Evolutionary conservation across 2,329 filamentous ascomycete species (phyloP).

Genomic region (Rosellinia necatrix): DNA sequence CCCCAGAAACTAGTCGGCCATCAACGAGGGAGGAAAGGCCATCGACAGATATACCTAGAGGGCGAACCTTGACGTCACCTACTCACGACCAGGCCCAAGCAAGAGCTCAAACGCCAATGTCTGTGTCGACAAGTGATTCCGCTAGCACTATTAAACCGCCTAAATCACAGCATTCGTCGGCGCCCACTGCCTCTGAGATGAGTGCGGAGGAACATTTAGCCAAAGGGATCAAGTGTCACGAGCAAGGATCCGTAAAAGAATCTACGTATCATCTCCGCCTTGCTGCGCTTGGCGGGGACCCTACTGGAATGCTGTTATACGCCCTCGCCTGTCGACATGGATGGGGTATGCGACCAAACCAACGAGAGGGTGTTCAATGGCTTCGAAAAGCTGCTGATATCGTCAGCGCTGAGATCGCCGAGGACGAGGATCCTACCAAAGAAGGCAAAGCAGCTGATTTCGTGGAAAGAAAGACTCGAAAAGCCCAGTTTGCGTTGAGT

Average conservation of each 20-base stretch:
- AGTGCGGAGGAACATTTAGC: slow-evolving; percentile 86
- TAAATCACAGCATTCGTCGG: slow-evolving; percentile 50
- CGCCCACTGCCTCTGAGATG: slow-evolving; percentile 68
- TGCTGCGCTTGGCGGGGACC: slow-evolving; percentile 82
- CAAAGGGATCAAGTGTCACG: slow-evolving; percentile 88
- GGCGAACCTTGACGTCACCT: slow-evolving; percentile 48
- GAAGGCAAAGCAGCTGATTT: slow-evolving; percentile 67
- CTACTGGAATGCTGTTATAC: slow-evolving; percentile 95
- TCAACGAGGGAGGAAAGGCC: slow-evolving; percentile 50
- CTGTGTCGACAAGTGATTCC: slow-evolving; percentile 57
- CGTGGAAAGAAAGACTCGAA: slow-evolving; percentile 77
- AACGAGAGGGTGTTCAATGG: slow-evolving; percentile 88
- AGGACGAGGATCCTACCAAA: slow-evolving; percentile 72
- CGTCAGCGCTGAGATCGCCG: slow-evolving; percentile 79
- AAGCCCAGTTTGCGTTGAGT: slow-evolving; percentile 91
- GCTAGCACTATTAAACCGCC: slow-evolving; percentile 57
- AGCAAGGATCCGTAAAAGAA: slow-evolving; percentile 84
- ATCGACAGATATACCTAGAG: slow-evolving; percentile 56
- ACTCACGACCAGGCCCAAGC: slow-evolving; percentile 44
- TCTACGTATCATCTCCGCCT: slow-evolving; percentile 95
- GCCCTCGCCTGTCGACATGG: slow-evolving; percentile 93
- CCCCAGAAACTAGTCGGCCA: slow-evolving; percentile 50
- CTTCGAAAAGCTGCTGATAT: slow-evolving; percentile 87
- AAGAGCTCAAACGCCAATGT: slow-evolving; percentile 52
- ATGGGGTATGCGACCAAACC: slow-evolving; percentile 96